Evolutionary conservation across 768 basidiomycete genomes (phyloP), one percentile per base, ranked within the genome.

Genomic region (Rhizopogon vesiculosus): DNA sequence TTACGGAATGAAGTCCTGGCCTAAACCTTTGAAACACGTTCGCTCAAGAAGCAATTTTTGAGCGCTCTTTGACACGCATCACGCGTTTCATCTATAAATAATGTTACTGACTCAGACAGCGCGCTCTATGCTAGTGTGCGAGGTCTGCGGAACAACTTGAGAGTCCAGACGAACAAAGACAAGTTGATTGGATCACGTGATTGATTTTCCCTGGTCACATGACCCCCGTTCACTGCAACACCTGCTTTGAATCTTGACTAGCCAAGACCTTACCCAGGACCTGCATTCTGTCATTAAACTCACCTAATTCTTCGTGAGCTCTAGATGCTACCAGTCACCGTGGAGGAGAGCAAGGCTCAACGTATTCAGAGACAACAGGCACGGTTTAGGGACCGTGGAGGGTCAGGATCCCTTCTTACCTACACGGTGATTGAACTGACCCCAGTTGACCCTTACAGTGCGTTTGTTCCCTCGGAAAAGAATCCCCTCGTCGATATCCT

Each of bases 371-470:
- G 85, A 42, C 83, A 83, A 57, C 82, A 87, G 60, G 76, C 85
- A 35, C 75, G 86, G 25, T 85, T 86, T 67, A 78, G 87, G 52
- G 84, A 87, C 68, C 79, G 84, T 53, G 84, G 84, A 56, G 84
- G 84, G 84, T 85, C 31, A 58, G 81, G 71, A 41, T 39, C 33
- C 41, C 15, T 12, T 1, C 33, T 25, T 42, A 18, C 33, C 28
- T 39, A 16, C 4, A 54, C 18, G 19, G 25, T 25, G 22, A 22
- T 45, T 35, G 18, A 42, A 35, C 28, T 53, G 10, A 48, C 33
- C n/a, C 5, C 19, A 12, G 31, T 31, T 35, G 29, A 8, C 12
- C 33, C 38, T 35, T 56, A 16, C 42, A 85, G 84, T 0, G 79
- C 77, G 22, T 86, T 83, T 62, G 73, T 80, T 22, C 83, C 84